Evolutionary conservation across 192 early-diverging fungal species (phyloP).

Genomic region (Pilaira anomala): DNA sequence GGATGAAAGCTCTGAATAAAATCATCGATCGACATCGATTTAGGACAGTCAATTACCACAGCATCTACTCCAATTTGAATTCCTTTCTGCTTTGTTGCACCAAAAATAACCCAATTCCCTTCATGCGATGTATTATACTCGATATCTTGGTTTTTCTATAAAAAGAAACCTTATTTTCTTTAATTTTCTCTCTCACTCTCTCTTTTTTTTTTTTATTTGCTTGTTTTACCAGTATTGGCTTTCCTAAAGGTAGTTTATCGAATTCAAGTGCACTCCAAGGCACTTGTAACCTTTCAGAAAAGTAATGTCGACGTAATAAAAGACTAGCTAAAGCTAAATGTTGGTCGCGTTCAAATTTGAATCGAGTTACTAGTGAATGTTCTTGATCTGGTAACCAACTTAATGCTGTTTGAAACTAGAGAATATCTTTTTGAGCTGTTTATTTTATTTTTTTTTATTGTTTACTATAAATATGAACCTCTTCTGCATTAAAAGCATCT

Average conservation of each 20-base stretch:
- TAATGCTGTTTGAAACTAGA: slow-evolving; percentile 25
- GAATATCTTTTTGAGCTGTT: too few species aligned
- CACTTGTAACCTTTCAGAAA: slow-evolving; percentile 1
- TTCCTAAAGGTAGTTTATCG: background rate
- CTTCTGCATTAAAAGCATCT: slow-evolving; percentile 1
- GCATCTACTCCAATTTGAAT: slow-evolving; percentile 17
- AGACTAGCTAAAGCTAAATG: slow-evolving; percentile 10
- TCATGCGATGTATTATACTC: slow-evolving; percentile 29
- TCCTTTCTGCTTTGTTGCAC: background rate
- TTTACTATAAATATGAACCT: too few species aligned
- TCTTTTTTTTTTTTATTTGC: background rate
- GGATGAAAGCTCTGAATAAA: slow-evolving; percentile 12
- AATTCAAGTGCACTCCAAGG: slow-evolving; percentile 13
- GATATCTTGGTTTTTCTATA: background rate
- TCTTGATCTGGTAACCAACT: slow-evolving; percentile 16
- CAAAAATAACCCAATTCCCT: slow-evolving; percentile 29
- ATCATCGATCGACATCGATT: slow-evolving; percentile 6
- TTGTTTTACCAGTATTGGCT: slow-evolving; percentile 23
- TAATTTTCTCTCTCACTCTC: too few species aligned
- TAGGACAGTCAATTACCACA: slow-evolving; percentile 11
- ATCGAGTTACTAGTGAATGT: slow-evolving; percentile 13
- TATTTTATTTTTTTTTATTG: too few species aligned
- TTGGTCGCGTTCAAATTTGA: slow-evolving; percentile 16
- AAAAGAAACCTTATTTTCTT: background rate
- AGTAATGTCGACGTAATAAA: slow-evolving; percentile 19